phyloP scores from a whole-genome alignment of 2,329 filamentous ascomycete species.

The Colletotrichum eleusines region DNA sequence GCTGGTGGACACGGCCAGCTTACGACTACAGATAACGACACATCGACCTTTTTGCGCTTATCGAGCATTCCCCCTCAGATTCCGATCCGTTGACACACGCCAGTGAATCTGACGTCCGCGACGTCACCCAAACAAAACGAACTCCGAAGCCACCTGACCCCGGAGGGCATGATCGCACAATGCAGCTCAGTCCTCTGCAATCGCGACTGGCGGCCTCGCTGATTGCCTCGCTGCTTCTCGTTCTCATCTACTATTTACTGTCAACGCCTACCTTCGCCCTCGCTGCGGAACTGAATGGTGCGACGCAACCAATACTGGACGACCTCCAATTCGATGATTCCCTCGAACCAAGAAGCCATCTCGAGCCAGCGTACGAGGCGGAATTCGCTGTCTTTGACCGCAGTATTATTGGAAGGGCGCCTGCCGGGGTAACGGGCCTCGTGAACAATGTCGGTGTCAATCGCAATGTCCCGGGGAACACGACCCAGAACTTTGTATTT shows the following conservation, averaged over 20 bases:
- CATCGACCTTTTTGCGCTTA: conserved; percentile 19
- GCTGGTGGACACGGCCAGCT: conserved; percentile 24
- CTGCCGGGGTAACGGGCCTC: conserved; percentile 62
- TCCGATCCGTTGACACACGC: not conserved
- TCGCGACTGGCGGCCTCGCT: conserved; percentile 78
- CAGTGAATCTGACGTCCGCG: conserved; percentile 10
- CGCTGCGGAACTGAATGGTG: conserved; percentile 64
- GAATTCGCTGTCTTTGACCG: conserved; percentile 72
- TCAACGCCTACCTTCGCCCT: conserved; percentile 71
- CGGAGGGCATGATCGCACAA: conserved; percentile 59
- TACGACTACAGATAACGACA: conserved; percentile 20
- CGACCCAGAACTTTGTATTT: conserved; percentile 74
- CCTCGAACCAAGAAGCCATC: conserved; percentile 42
- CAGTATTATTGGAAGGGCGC: conserved; percentile 72
- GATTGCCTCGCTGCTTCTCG: conserved; percentile 68
- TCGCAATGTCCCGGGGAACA: conserved; percentile 72
- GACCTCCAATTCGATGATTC: conserved; percentile 42
- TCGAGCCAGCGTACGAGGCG: conserved; percentile 64
- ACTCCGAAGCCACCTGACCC: conserved; percentile 46
- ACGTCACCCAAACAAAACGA: conserved; percentile 10
- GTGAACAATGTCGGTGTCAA: conserved; percentile 74
- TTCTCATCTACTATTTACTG: conserved; percentile 72
- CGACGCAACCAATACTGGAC: conserved; percentile 44
- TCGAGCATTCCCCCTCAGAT: conserved; percentile 7
- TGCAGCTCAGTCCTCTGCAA: conserved; percentile 76